Conservation (phyloP, 2,329 filamentous ascomycete species). For the Blastomyces parvus region DNA sequence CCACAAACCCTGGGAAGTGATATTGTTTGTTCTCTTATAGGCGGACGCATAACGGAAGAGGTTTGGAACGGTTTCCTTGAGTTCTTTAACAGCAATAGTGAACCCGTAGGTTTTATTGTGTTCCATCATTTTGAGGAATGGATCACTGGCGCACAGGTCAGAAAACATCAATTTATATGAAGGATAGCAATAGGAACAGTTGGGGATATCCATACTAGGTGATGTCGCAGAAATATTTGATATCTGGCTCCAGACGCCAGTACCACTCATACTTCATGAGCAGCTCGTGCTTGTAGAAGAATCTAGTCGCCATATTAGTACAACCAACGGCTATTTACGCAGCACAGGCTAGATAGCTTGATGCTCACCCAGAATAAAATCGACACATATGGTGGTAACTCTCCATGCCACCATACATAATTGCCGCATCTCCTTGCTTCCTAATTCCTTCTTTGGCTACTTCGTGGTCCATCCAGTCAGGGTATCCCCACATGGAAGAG, state of each 20-base stretch:
- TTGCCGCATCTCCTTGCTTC: conserved; percentile 91
- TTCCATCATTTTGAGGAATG: conserved; percentile 89
- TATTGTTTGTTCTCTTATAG: conserved; percentile 85
- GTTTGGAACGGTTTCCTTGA: conserved; percentile 95
- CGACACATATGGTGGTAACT: conserved; percentile 99
- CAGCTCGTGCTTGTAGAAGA: conserved; percentile 95
- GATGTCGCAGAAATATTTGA: conserved; percentile 99
- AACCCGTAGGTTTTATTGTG: conserved; percentile 97
- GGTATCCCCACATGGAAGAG: conserved; percentile 86
- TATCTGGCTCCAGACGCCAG: conserved; percentile 97
- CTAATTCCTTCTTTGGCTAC: conserved; percentile 92
- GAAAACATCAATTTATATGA: conserved; percentile 13
- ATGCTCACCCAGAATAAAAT: conserved; percentile 86
- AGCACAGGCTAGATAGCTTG: background rate
- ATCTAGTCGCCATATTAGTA: conserved; percentile 41
- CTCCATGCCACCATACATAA: conserved; percentile 99
- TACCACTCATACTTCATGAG: conserved; percentile 99
- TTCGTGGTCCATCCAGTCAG: conserved; percentile 90
- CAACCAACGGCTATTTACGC: background rate
- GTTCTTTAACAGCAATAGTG: conserved; percentile 95
- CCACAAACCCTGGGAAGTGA: conserved; percentile 88
- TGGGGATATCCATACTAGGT: conserved; percentile 62
- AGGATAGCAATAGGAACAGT: background rate
- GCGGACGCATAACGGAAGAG: conserved; percentile 98
- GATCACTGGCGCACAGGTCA: conserved; percentile 54